Base-by-base conservation (phyloP, 2,329 filamentous ascomycete species). In the Verticillium tricorpus region DNA sequence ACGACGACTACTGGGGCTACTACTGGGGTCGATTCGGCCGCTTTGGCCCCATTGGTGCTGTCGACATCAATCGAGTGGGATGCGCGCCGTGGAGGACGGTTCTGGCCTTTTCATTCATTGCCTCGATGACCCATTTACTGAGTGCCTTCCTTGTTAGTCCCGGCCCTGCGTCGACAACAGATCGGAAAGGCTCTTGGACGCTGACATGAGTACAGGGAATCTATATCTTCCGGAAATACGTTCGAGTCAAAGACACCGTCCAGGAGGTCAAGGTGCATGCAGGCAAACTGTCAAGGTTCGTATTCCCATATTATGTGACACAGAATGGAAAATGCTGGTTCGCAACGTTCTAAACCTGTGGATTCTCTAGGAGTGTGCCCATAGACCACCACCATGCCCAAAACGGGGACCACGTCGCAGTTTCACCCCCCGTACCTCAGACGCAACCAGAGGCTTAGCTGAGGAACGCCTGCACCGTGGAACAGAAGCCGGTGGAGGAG, bases 1-100 rank as follows among this genome's bases (percentile, higher is more conserved):
- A 68, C 45, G 28, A 65, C 28, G 59, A 66, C 12, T 69, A 70
- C 57, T 72, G 70, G 70, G 67, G 67, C 25, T 71, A 69, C 58
- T 70, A 70, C 52, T 72, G 70, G 70, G 66, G 68, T 5, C 61
- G 64, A 2, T 67, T 19, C 37, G 67, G 64, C 64, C 11, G 17
- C 6, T 55, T 56, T 31, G 68, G 68, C 1, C 67, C 60, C 2
- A 28, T 63, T 25, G 63, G 64, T 1, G 39, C 9, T 1, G 63
- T 65, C 7, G 15, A 37, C 15, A 28, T 22, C 25, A 57, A 68
- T 31, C 39, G 59, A n/a, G 54, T 60, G 1, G 68, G 68, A 32
- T 71, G 69, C 56, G 11, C 35, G 5, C 25, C 66, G 8, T 71
- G 69, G 69, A 65, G 67, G 19, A 65, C 68, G 1, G 62, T 63